phyloP scores from a whole-genome alignment of 352 stramenopile species.

The Globisporangium solare region DNA sequence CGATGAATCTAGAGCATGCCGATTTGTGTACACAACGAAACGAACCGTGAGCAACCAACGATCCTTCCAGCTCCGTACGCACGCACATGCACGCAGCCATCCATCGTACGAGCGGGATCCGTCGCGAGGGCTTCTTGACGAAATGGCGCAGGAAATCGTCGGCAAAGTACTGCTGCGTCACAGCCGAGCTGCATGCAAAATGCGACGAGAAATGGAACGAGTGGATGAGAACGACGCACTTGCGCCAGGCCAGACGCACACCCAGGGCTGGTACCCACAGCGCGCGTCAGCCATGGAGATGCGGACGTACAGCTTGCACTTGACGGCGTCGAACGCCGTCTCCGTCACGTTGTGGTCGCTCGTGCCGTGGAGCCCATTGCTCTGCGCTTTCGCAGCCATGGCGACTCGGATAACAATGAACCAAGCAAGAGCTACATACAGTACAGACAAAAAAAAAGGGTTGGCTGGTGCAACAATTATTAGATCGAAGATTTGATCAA shows the following conservation, averaged over 20 bases:
- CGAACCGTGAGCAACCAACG: not conserved
- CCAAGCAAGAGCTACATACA: too few relatives aligned
- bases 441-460: too few relatives aligned
- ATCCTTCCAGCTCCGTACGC: not conserved
- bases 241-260: too few relatives aligned
- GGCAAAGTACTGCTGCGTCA: constrained; percentile 50
- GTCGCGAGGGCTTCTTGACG: constrained; percentile 52
- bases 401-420: too few relatives aligned
- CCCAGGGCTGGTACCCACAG: not conserved
- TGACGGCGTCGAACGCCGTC: constrained; percentile 66
- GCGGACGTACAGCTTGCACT: constrained; percentile 65
- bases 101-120: constrained; percentile 52
- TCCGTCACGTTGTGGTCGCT: constrained; percentile 81
- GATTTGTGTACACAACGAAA: not conserved
- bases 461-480: too few relatives aligned
- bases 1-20: constrained; percentile 58
- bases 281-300: not conserved
- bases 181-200: constrained; percentile 38
- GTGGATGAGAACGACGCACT: too few relatives aligned
- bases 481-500: too few relatives aligned
- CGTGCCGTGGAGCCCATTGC: constrained; percentile 16
- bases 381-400: not conserved
- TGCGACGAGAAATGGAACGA: too few relatives aligned
- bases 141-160: constrained; percentile 60
- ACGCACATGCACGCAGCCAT: not conserved